Evolutionary conservation across 2,329 filamentous ascomycete species (phyloP), one percentile per base, ranked within the genome.

Genomic region (Aspergillus ibericus): DNA sequence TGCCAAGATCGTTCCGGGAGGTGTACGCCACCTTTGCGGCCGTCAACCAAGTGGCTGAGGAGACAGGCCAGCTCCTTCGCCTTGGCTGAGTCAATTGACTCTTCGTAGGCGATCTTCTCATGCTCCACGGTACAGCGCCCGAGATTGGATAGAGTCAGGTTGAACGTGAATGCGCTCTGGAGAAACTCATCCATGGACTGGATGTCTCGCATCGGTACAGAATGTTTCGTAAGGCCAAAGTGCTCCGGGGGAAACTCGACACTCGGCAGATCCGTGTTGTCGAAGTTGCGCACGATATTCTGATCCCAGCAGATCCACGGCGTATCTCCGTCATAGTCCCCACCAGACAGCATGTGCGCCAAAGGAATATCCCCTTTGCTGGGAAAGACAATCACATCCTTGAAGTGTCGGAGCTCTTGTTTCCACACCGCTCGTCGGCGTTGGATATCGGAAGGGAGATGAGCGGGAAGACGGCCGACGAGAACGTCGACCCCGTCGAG

Each of bases 261-360:
- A 4, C 64, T 50, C 4, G 77, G 80, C 20, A 82, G 73, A 3
- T 78, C 75, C 0, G 82, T 80, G 66, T 87, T 87, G 3, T 65
- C 60, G 66, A 88, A 88, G 0, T 72, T 74, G 1, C 70, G 59
- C 0, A 84, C 82, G 0, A 88, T 76, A 5, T 70, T 70, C 3
- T 75, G 72, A 53, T 88, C 84, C 83, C 84, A 88, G 65, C 83
- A 86, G 0, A 86, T 68, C 82, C 85, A 88, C 27, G 84, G 76
- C 2, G 72, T 80, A 57, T 88, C 86, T 0, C 86, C 86, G 62
- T 88, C 86, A 58, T 88, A 88, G 65, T 88, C 86, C 8, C 86
- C 86, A 5, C 85, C 86, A 22, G 86, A 86, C 0, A 88, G 72
- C 67, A 85, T 83, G n/a, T 78, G 78, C 0, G 85, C 86, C 0